Base-by-base conservation (phyloP, 1,284 basidiomycete genomes). In the Ceratobasidium sp. region DNA sequence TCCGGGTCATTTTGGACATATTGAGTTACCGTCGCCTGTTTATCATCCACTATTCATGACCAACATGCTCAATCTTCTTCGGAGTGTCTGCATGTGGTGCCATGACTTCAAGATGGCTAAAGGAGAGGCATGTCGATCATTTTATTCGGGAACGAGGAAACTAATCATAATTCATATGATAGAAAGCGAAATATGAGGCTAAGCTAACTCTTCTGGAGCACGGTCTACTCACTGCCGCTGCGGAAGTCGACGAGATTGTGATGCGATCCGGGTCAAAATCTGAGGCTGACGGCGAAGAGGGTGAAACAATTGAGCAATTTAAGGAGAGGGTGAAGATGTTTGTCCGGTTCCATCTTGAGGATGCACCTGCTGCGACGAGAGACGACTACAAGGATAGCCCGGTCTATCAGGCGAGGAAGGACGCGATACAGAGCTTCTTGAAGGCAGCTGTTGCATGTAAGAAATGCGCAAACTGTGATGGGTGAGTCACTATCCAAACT, bases 1-100 rank as follows among this genome's bases (percentile, higher is more conserved):
- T 84, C 97, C 98, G 0, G 98, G 98, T 7, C 98, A 99, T 86
- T 99, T 95, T 87, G 98, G 98, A n/a, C 98, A 99, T 86, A 97
- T 99, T 81, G 96, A 99, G 82, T 91, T 99, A 6, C 96, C 98
- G 12, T 90, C 94, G 26, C 96, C 98, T 38, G 95, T 99, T 15
- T 99, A 95, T 84, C 97, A 99, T 84, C 98, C 98, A 0, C 88
- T 99, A 42, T 99, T 99, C 86, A 96, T 99, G 92, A 89, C 89
- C 66, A 96, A 98, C 83, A 93, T 95, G 88, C 97, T 93, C 85
- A 93, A 94, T 81, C 86, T 99, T 69, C 87, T 99, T 17, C 92
- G 96, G 73, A 93, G 93, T 59, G 93, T 92, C n/a, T 99, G 98
- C 87, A 87, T 98, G 83, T 99, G 95, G 86, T 99, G 98, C 86